A percentile compares a stretch with the other conserved stretches of the same genome.
Evolutionary conservation across 257 asterid species (phyloP).

Genomic region (Fraxinus excelsior): DNA sequence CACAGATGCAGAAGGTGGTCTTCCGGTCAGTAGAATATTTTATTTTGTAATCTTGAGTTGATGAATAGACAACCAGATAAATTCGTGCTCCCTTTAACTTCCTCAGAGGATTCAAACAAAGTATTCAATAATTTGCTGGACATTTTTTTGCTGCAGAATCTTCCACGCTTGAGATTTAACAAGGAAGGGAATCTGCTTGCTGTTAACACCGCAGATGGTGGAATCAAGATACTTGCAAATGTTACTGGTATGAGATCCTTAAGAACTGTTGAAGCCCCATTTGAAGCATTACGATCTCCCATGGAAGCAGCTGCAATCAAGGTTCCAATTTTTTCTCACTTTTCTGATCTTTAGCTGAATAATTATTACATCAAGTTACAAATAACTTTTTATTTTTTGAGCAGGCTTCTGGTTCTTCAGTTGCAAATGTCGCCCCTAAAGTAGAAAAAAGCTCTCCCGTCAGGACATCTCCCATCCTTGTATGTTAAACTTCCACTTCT

Average conservation of each 20-base stretch:
- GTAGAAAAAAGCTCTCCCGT: constrained; percentile 97
- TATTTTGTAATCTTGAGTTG: constrained; percentile 13
- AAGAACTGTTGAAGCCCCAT: constrained; percentile 71
- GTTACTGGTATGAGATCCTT: constrained; percentile 79
- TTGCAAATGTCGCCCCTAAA: constrained; percentile 78
- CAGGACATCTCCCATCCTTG: constrained; percentile 82
- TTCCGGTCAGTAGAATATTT: constrained; percentile 58
- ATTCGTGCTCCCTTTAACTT: constrained; percentile 2
- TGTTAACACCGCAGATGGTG: constrained; percentile 86
- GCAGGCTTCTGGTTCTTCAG: constrained; percentile 87
- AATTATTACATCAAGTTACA: constrained; percentile 17
- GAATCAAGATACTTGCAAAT: constrained; percentile 87
- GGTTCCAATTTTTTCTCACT: constrained; percentile 40
- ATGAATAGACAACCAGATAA: constrained; percentile 3
- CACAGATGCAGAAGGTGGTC: constrained; percentile 94
- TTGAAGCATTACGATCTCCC: constrained; percentile 78
- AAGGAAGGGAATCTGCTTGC: constrained; percentile 97
- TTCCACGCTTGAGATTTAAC: constrained; percentile 91
- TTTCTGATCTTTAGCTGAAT: constrained; percentile 20
- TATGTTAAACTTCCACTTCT: constrained; percentile 42
- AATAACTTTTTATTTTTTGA: constrained; percentile 20
- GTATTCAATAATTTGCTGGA: constrained; percentile 21
- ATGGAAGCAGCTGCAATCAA: constrained; percentile 78
- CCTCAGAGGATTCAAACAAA: constrained; percentile 6
- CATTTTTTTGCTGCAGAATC: constrained; percentile 50